phyloP scores from a whole-genome alignment of 345 rosid genomes.

The Raphanus sativus region DNA sequence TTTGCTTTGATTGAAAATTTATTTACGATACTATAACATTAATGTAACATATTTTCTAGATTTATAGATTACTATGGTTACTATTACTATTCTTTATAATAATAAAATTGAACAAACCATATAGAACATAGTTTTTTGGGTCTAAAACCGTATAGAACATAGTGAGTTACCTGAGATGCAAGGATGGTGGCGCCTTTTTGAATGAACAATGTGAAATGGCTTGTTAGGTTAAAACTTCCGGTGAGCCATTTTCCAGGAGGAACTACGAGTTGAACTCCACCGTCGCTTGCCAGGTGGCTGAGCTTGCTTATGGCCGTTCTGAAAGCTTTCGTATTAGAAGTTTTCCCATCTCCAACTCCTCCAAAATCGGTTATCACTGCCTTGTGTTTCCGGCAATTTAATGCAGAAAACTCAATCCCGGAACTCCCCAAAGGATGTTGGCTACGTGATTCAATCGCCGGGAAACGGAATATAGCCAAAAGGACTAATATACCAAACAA shows the following conservation, averaged over 20 bases:
- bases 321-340: constrained; percentile 63
- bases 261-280: constrained; percentile 74
- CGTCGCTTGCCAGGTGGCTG: constrained; percentile 46
- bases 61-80: neutral
- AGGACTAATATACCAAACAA: constrained; percentile 8
- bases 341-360: constrained; percentile 76
- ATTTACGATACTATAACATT: neutral
- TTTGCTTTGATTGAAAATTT: neutral
- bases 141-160: neutral
- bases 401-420: constrained; percentile 39
- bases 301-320: constrained; percentile 51
- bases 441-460: constrained; percentile 20
- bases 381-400: constrained; percentile 65
- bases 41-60: neutral
- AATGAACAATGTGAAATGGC: constrained; percentile 79
- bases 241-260: constrained; percentile 87
- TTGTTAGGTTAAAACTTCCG: constrained; percentile 82
- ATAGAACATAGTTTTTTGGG: neutral
- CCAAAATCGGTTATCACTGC: constrained; percentile 69
- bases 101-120: neutral
- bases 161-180: constrained; percentile 62
- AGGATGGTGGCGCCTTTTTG: constrained; percentile 63
- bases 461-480: constrained; percentile 27
- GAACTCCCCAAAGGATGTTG: neutral
- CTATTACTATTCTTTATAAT: neutral